Percentiles rank a stretch among this genome's conserved stretches.
Conservation (phyloP, 108 stramenopile genomes). For the Fistulifera solaris region DNA sequence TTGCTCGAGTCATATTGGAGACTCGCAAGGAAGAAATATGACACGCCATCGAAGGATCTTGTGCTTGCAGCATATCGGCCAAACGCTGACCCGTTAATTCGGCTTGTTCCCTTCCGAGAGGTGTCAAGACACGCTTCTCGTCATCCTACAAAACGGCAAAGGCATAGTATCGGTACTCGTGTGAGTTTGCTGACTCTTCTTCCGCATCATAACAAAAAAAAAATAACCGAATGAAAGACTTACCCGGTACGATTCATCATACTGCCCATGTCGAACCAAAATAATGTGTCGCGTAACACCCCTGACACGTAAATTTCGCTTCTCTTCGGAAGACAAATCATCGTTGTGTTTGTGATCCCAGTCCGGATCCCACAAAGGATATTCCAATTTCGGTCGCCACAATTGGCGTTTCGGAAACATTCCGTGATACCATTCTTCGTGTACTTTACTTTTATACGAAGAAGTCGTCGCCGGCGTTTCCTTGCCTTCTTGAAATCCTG, state of each 20-base stretch:
- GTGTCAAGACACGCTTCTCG: conserved; percentile 66
- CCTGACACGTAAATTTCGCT: conserved; percentile 44
- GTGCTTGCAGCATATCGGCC: conserved; percentile 43
- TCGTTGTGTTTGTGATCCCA: conserved; percentile 64
- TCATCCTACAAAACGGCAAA: conserved; percentile 46
- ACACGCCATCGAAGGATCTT: conserved; percentile 57
- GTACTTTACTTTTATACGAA: too few relatives aligned
- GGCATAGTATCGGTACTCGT: too few relatives aligned
- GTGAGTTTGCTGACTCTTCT: neutral
- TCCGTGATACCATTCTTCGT: conserved; percentile 18
- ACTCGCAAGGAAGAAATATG: conserved; percentile 66
- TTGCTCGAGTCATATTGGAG: conserved; percentile 76
- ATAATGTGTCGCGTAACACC: conserved; percentile 84
- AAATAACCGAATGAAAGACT: conserved; percentile 2
- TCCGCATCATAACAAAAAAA: neutral
- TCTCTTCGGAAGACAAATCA: conserved; percentile 15
- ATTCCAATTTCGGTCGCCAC: conserved; percentile 61
- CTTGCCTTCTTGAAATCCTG: too few relatives aligned
- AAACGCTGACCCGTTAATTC: conserved; percentile 70
- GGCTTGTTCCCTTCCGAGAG: conserved; percentile 79
- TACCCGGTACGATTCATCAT: conserved; percentile 68
- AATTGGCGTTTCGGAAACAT: conserved; percentile 74
- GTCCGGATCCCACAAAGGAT: conserved; percentile 76
- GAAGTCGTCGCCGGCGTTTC: too few relatives aligned
- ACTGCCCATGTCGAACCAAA: conserved; percentile 85